Evolutionary conservation across 495 filamentous ascomycete genomes (phyloP).

Genomic region (Penicillium goetzii): DNA sequence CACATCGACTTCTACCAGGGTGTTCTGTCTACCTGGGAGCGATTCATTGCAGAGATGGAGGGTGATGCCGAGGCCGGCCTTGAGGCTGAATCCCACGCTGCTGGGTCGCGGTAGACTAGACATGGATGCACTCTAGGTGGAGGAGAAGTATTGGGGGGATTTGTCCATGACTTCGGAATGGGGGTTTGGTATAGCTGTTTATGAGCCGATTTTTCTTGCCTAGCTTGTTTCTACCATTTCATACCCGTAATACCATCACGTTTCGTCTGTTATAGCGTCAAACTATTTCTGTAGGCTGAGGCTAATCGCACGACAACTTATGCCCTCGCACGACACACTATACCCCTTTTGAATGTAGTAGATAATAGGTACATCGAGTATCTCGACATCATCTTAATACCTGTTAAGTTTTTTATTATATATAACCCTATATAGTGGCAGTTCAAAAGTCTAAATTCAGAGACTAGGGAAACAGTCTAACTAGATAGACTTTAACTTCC

Average conservation of each 20-base stretch:
- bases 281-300: no score
- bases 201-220: conserved; percentile 19
- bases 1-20: conserved; percentile 86
- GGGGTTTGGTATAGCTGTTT: conserved; percentile 25
- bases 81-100: conserved; percentile 24
- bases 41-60: conserved; percentile 87
- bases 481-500: no score
- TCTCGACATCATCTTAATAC: no score
- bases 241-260: conserved; percentile 33
- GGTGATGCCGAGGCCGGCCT: conserved; percentile 46
- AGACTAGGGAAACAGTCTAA: no score
- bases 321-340: no score
- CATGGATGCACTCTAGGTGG: neutral
- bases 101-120: conserved; percentile 13
- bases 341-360: no score
- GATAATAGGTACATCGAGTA: no score
- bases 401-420: no score
- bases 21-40: conserved; percentile 84
- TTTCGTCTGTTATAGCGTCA: neutral
- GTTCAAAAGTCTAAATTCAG: no score
- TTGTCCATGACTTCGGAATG: conserved; percentile 9
- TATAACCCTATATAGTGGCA: no score
- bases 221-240: conserved; percentile 27
- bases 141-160: neutral
- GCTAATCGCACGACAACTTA: no score